A percentile compares a stretch with the other conserved stretches of the same genome.
Conservation (phyloP, 306 rosid genomes). For the Cucurbita ficifolia region DNA sequence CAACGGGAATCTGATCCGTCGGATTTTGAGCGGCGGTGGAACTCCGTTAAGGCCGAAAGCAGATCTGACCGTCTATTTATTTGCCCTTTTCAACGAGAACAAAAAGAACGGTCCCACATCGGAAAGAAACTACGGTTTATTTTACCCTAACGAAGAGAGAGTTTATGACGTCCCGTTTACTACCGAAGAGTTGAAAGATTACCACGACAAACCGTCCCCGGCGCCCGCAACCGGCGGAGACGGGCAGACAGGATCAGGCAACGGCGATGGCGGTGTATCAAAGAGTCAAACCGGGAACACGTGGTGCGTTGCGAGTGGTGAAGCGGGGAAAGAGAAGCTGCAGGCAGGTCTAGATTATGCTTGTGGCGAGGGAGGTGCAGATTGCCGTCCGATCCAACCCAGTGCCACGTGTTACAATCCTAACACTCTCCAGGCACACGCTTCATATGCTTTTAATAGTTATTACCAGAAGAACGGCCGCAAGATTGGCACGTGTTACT, state of each 20-base stretch:
- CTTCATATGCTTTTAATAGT: slow-evolving; percentile 81
- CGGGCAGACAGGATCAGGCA: neutral
- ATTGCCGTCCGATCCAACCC: slow-evolving; percentile 62
- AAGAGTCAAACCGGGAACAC: slow-evolving; percentile 53
- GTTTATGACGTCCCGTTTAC: slow-evolving; percentile 71
- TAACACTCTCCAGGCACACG: slow-evolving; percentile 56
- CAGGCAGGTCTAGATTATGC: slow-evolving; percentile 74
- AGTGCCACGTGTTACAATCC: slow-evolving; percentile 78
- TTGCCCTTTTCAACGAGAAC: slow-evolving; percentile 86
- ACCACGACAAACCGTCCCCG: slow-evolving; percentile 24
- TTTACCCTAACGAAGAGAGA: slow-evolving; percentile 47
- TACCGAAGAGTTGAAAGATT: slow-evolving; percentile 31
- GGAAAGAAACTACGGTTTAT: slow-evolving; percentile 78
- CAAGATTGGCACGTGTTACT: slow-evolving; percentile 64
- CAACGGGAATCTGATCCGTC: slow-evolving; percentile 78
- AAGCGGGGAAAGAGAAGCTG: slow-evolving; percentile 41
- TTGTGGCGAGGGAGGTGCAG: slow-evolving; percentile 93
- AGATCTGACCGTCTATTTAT: slow-evolving; percentile 72
- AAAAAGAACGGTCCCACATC: slow-evolving; percentile 65
- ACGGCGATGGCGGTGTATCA: slow-evolving; percentile 43
- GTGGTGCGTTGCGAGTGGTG: slow-evolving; percentile 90
- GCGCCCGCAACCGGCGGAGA: slow-evolving; percentile 11
- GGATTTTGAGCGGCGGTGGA: slow-evolving; percentile 55
- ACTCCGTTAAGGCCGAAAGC: slow-evolving; percentile 72
- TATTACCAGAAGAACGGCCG: slow-evolving; percentile 75